phyloP scores from a whole-genome alignment of 257 asterid genomes.

The Penstemon barbatus region DNA sequence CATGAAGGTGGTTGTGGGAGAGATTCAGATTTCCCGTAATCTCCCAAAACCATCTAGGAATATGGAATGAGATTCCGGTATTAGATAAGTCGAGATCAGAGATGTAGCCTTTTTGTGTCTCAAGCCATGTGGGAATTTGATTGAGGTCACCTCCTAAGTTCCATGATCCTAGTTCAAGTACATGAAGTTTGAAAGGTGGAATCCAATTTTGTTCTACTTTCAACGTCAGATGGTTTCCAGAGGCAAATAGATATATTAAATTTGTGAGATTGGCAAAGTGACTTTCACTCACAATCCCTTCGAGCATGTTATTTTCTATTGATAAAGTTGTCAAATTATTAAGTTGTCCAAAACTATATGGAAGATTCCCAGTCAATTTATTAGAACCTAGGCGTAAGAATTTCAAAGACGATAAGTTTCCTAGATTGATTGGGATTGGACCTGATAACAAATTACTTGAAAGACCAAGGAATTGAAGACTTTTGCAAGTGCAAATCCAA shows the following conservation, averaged over 20 bases:
- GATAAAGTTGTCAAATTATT: background rate
- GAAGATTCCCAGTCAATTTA: slow-evolving; percentile 41
- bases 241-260: background rate
- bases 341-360: slow-evolving; percentile 38
- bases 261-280: slow-evolving; percentile 38
- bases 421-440: slow-evolving; percentile 32
- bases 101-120: slow-evolving; percentile 11
- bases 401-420: slow-evolving; percentile 24
- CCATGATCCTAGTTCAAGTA: slow-evolving; percentile 19
- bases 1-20: slow-evolving; percentile 34
- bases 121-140: slow-evolving; percentile 36
- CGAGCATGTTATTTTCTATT: slow-evolving; percentile 12
- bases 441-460: slow-evolving; percentile 24
- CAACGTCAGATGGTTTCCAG: slow-evolving; percentile 29
- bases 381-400: background rate
- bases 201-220: slow-evolving; percentile 32
- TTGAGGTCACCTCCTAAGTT: slow-evolving; percentile 22
- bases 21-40: background rate
- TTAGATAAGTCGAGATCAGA: slow-evolving; percentile 8
- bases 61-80: slow-evolving; percentile 22
- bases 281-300: slow-evolving; percentile 37
- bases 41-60: slow-evolving; percentile 43
- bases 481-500: slow-evolving; percentile 35
- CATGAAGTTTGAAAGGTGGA: slow-evolving; percentile 12
- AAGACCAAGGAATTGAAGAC: slow-evolving; percentile 1